A percentile compares a stretch with the other conserved stretches of the same genome.
Evolutionary conservation across 2,329 filamentous ascomycete species (phyloP).

Genomic region (Clonostachys sp.): DNA sequence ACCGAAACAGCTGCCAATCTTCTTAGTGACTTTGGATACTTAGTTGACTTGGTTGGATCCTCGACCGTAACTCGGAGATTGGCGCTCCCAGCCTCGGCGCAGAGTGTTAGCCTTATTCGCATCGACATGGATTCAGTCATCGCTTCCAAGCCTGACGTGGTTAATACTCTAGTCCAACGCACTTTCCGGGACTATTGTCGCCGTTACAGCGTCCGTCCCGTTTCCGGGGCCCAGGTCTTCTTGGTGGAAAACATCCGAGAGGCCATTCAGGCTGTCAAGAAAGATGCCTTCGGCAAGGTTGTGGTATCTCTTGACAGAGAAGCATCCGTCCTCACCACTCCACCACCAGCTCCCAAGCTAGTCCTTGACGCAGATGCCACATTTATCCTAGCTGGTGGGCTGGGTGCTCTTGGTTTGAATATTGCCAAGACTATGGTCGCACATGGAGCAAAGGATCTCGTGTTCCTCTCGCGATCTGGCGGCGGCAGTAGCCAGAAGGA

Average conservation of each 20-base stretch:
- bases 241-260: neutral
- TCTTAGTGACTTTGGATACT: neutral
- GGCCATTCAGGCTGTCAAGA: neutral
- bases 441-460: slow-evolving; percentile 5
- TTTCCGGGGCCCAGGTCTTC: neutral
- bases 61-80: neutral
- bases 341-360: neutral
- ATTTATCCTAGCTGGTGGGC: slow-evolving; percentile 6
- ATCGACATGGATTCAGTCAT: neutral
- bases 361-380: slow-evolving; percentile 2
- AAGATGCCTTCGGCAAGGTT: neutral
- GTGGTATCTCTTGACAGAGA: neutral
- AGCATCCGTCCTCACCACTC: neutral
- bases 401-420: slow-evolving; percentile 6
- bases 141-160: too few species aligned
- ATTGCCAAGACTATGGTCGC: slow-evolving; percentile 4
- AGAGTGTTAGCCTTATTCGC: neutral
- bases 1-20: neutral
- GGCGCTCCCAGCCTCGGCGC: neutral
- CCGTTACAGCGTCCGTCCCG: too few species aligned
- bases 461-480: slow-evolving; percentile 5
- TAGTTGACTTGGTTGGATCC: neutral
- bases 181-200: too few species aligned
- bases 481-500: slow-evolving; percentile 2
- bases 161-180: too few species aligned